Evolutionary conservation across 1,284 basidiomycete species (phyloP).

Genomic region (Moesziomyces globuligerus): DNA sequence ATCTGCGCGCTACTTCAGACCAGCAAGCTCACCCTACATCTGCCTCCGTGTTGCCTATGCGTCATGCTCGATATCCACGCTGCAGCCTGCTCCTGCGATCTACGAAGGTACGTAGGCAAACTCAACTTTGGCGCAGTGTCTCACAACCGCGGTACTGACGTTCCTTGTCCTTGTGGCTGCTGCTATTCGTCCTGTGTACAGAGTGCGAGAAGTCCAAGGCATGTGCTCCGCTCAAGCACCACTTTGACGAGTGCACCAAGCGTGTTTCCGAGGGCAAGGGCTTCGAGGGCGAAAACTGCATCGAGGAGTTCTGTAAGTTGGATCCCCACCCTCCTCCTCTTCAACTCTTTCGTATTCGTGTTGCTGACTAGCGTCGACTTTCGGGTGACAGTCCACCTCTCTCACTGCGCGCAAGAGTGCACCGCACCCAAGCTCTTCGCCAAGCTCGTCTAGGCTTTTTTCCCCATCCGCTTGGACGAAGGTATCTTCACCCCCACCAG

Average conservation of each 20-base stretch:
- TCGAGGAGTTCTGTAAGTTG: constrained; percentile 66
- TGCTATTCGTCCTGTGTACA: constrained; percentile 16
- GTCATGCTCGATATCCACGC: not conserved
- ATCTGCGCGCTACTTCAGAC: not conserved
- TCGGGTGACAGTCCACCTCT: constrained; percentile 53
- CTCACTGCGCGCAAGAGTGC: constrained; percentile 64
- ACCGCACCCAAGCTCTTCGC: constrained; percentile 62
- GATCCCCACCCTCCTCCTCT: no score
- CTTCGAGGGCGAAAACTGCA: constrained; percentile 65
- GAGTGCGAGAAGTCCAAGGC: constrained; percentile 65
- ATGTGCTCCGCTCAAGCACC: constrained; percentile 63
- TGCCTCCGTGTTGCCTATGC: not conserved
- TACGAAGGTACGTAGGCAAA: constrained; percentile 50
- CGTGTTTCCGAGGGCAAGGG: constrained; percentile 64
- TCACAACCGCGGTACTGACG: no score
- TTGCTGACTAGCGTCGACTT: constrained; percentile 4
- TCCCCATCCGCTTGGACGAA: no score
- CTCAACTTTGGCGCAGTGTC: no score
- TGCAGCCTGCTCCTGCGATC: constrained; percentile 52
- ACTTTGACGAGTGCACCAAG: constrained; percentile 66
- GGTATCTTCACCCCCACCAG: no score
- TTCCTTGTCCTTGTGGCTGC: no score
- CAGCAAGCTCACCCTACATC: not conserved
- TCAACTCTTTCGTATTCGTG: not conserved
- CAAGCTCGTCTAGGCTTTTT: constrained; percentile 52